Evolutionary conservation across 345 rosid species (phyloP), one percentile per base, ranked within the genome.

Genomic region (Hibiscus trionum): DNA sequence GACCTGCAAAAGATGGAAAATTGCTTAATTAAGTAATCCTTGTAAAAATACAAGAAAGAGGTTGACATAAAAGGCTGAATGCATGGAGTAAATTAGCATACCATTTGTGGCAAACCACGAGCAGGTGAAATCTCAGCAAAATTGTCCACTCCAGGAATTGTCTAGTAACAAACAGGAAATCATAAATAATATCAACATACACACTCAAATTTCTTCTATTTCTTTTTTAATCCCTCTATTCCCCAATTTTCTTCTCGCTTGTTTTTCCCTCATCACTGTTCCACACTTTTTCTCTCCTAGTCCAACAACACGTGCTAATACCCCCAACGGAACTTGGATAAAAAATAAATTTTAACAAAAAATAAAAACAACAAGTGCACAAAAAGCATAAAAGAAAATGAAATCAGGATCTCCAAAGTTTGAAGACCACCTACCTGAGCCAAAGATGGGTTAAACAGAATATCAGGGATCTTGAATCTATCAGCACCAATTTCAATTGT

Each of bases 81-180:
- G 46, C 69, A 47, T 24, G 37, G 39, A 73, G 21, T 59, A 67
- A 69, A 63, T 33, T 64, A 75, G 75, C 73, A 72, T 86, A 92
- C 99, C 97, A 95, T 86, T 82, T 95, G 98, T 16, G 97, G 93
- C 84, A 95, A 81, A 19, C 98, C 99, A 79, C 97, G 94, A 79
- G 75, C 75, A 60, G 85, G 80, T 53, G 88, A 73, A 77, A 88
- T 75, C 80, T 92, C 98, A 26, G 85, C 73, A 39, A 75, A 86
- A 76, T 73, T 85, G 77, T 90, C 98, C 89, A 90, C 86, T 19
- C 97, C 99, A 76, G 93, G 91, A 76, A 95, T 95, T 62, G 93
- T 92, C 99, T 95, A 87, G 59, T 76, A 70, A 59, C 49, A 72
- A 39, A 55, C 5, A n/a, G 31, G 8, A 76, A 62, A 35, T 3